phyloP scores from a whole-genome alignment of 345 rosid genomes.

The Syzygium jambos region DNA sequence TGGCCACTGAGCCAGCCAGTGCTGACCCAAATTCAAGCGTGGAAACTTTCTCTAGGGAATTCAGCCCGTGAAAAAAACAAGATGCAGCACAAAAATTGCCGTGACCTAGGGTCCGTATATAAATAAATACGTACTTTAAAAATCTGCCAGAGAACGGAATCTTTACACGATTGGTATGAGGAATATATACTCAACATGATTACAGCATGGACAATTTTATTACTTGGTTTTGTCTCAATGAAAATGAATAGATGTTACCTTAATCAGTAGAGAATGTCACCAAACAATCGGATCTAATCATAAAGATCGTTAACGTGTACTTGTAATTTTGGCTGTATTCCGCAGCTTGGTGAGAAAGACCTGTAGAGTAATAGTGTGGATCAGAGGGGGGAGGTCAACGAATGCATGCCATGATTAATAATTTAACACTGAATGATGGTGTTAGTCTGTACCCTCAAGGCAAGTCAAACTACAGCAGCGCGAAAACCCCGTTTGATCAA shows the following conservation, averaged over 20 bases:
- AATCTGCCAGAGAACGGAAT: background rate
- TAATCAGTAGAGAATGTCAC: too few species aligned
- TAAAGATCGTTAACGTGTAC: too few species aligned
- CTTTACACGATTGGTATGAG: background rate
- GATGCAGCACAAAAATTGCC: background rate
- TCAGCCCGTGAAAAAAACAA: background rate
- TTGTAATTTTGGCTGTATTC: background rate
- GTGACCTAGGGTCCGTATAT: background rate
- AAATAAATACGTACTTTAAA: fast-evolving
- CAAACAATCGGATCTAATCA: background rate
- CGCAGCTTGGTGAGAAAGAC: background rate
- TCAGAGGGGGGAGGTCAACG: background rate
- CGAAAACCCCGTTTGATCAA: background rate
- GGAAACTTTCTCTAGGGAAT: background rate
- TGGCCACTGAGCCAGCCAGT: background rate
- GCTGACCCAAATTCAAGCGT: background rate
- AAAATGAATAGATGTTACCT: background rate
- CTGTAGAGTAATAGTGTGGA: background rate
- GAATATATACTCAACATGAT: background rate
- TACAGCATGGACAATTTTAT: too few species aligned
- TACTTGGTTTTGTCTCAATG: background rate
- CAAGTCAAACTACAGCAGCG: background rate
- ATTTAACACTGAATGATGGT: background rate
- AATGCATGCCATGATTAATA: background rate
- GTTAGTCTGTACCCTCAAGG: background rate